Base-by-base conservation (phyloP, 2,329 filamentous ascomycete genomes). In the Pseudogymnoascus sp. region DNA sequence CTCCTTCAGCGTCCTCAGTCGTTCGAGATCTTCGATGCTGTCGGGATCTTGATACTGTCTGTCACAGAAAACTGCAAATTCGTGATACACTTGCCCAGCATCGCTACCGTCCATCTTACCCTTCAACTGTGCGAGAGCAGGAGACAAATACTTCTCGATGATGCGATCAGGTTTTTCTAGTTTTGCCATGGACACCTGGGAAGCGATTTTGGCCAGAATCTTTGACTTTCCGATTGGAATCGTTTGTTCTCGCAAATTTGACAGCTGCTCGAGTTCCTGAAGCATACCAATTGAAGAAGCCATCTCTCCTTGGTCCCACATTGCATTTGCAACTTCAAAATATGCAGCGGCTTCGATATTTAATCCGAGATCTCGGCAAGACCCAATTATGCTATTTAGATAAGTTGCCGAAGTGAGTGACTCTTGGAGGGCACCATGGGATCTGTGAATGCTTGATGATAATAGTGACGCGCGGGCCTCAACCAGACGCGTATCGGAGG, bases 271-370 rank as follows among this genome's bases (percentile, higher is more conserved):
- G 9, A 97, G 80, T 43, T 84, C 81, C 68, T 93, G 88, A 18
- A 97, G 82, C 81, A 97, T 92, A 37, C 87, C 83, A 63, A 99
- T 96, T 0, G 94, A 96, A 0, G 90, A 85, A 18, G 87, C 84
- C 77, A 90, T 90, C 73, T 99, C 93, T 11, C 91, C 91, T 70
- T 96, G 89, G 64, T 95, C 91, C 93, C 94, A 99, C 1, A 99
- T 77, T 6, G 95, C 91, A 68, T 89, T 91, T 9, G 95, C 92
- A 6, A 90, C 84, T 72, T 97, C 94, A 60, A 93, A 83, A 65
- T 87, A 85, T 38, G 91, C 84, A 11, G 86, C 86, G 11, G 86
- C 89, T 69, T 91, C 88, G 47, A 97, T 84, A 62, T 86, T 82
- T 2, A 97, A 75, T 0, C 88, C 90, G n/a, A 90, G 74, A 0